Evolutionary conservation across 306 rosid genomes (phyloP), one percentile per base, ranked within the genome.

Genomic region (Morella rubra): DNA sequence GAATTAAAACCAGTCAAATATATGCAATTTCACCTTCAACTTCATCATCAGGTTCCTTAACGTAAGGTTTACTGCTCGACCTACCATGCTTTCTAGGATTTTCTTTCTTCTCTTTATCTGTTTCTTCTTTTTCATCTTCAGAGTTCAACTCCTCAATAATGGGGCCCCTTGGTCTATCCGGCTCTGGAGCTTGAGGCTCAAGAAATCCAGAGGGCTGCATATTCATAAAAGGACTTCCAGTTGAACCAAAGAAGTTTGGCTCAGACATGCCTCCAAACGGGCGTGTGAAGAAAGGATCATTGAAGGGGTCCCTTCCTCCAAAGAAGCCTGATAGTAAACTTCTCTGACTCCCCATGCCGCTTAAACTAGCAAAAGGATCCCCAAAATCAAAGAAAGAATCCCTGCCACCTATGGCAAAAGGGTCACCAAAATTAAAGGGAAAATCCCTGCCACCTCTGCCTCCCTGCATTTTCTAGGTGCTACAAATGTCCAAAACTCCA

Each of bases 101-200:
- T 56, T 74, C 91, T 12, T 45, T 84, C 79, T 73, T 85, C 70
- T 62, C 88, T 71, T 84, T 80, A 8, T 32, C 73, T 27, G 56
- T 79, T 44, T 76, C 92, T 47, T 84, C 97, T 0, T 86, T 73
- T 55, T 90, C 97, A 42, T 90, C 84, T 81, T 92, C 97, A 72
- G 97, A 89, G 79, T 81, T 77, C 75, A 95, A 69, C 55, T 94
- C 96, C 96, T 95, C 90, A 73, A 92, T 95, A 72, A 95, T 78
- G 1, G 86, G 97, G 6, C 96, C 97, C 81, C 93, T 81, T 2
- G 79, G 67, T 50, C 58, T 78, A 44, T 76, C 85, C 19, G 86
- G 83, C 84, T 80, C 91, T 11, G 86, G 85, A 19, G 88, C 82
- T 79, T 83, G 92, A 58, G 84, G 80, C 77, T 82, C 92, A 50